Conservation (phyloP, 495 filamentous ascomycete species). For the Pyronema domesticum region DNA sequence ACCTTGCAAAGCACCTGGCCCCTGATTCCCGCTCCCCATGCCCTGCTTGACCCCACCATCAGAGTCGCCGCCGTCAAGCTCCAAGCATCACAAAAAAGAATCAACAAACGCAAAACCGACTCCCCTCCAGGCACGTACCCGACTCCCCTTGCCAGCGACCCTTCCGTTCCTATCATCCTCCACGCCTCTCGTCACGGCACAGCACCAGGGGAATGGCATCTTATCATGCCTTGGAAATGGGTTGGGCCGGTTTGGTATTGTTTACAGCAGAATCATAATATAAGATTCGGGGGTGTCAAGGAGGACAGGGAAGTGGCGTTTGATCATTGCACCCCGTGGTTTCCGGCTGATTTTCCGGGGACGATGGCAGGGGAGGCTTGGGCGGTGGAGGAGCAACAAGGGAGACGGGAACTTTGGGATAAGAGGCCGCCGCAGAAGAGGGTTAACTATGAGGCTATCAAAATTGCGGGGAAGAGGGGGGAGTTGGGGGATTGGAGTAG, state of each 20-base stretch:
- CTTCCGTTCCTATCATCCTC: slow-evolving; percentile 62
- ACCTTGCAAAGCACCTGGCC: slow-evolving; percentile 48
- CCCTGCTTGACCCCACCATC: slow-evolving; percentile 49
- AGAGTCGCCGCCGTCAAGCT: slow-evolving; percentile 35
- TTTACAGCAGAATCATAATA: slow-evolving; percentile 62
- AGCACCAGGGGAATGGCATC: slow-evolving; percentile 48
- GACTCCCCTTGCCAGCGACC: slow-evolving; percentile 45
- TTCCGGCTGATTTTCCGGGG: slow-evolving; percentile 55
- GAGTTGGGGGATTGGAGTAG: slow-evolving; percentile 71
- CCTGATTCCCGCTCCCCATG: slow-evolving; percentile 39
- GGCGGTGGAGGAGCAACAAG: slow-evolving; percentile 47
- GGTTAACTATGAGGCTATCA: slow-evolving; percentile 55
- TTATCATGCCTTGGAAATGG: slow-evolving; percentile 85
- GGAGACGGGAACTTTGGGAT: slow-evolving; percentile 52
- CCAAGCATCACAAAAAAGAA: slow-evolving; percentile 63
- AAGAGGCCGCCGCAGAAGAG: slow-evolving; percentile 67
- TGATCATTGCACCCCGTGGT: slow-evolving; percentile 37
- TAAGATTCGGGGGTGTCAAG: slow-evolving; percentile 64
- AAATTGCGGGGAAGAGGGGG: slow-evolving; percentile 59
- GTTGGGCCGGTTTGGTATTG: slow-evolving; percentile 72
- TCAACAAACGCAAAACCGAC: slow-evolving; percentile 66
- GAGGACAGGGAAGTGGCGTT: slow-evolving; percentile 68
- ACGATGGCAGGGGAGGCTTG: slow-evolving; percentile 64
- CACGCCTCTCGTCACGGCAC: slow-evolving; percentile 31
- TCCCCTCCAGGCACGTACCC: slow-evolving; percentile 47